Conservation (phyloP, 441 rosid genomes). For the Populus trichocarpa region DNA sequence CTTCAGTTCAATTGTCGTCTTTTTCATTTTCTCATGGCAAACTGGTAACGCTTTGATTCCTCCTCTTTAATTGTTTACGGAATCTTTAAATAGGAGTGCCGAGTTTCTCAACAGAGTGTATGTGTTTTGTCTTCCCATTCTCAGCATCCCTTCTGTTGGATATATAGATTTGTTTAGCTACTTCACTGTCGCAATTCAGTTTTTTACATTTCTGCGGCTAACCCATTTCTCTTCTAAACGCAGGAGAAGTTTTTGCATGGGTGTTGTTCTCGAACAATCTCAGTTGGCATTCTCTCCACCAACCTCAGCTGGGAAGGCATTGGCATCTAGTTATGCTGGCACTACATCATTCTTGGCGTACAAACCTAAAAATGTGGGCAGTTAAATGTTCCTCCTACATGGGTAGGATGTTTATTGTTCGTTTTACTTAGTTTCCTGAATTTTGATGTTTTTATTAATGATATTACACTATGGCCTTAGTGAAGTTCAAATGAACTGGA, state of each 20-base stretch:
- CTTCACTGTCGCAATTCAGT: neutral
- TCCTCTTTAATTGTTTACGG: too few species aligned
- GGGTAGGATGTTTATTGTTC: too few species aligned
- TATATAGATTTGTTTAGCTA: neutral
- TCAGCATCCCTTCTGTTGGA: neutral
- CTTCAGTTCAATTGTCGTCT: too few species aligned
- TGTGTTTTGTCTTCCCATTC: neutral
- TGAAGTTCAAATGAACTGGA: neutral
- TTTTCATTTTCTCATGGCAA: too few species aligned
- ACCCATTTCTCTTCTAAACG: constrained; percentile 7
- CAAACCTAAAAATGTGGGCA: constrained; percentile 22
- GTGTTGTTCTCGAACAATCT: constrained; percentile 40
- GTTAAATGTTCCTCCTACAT: neutral
- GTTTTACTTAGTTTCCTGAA: neutral
- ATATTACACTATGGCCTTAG: neutral
- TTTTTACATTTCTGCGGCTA: neutral
- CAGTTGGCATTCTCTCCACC: constrained; percentile 79
- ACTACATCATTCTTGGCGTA: constrained; percentile 43
- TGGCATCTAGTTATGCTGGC: constrained; percentile 55
- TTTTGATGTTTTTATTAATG: neutral
- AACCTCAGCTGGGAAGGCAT: constrained; percentile 59
- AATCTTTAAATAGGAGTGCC: neutral
- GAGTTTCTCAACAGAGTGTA: neutral
- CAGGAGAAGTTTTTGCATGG: constrained; percentile 67
- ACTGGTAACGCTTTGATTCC: too few species aligned